Evolutionary conservation across 805 yeast genomes (phyloP), one percentile per base, ranked within the genome.

Genomic region (Tetrapisispora namnaoensis): DNA sequence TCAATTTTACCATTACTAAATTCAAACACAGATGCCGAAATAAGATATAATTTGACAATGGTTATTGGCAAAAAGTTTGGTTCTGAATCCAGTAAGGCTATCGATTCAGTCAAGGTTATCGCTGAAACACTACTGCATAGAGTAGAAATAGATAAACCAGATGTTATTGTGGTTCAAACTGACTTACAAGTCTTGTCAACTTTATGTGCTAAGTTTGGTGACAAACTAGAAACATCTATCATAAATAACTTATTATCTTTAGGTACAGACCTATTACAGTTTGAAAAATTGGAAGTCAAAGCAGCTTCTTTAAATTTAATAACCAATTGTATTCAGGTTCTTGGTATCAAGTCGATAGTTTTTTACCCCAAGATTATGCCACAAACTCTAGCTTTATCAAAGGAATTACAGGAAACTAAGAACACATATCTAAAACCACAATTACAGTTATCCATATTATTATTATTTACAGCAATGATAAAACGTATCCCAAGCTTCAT

Each of bases 331-430:
- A 77, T 87, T 48, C 78, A 81, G 46, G 76, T 80, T 22, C 66
- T 90, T 42, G 99, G 99, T 47, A 90, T 95, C 18, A 86, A 88
- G 60, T 74, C 83, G 53, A 83, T 93, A 61, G 90, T 95, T 7
- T 78, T 75, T 60, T 86, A 89, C 73, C 87, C 97, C 32, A 83
- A 82, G 65, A 82, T 90, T 60, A 78, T 93, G 52, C 87, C 89
- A 16, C 86, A 88, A 14, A 71, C 86, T 11, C 72, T 88, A 48
- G 69, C 70, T 27, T 74, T 86, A 37, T 83, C 86, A 68, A 71
- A 75, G 28, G 59, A 61, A 14, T 52, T 58, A 1, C 46, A 55
- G 16, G 46, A 51, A 1, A 51, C 56, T 6, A 46, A 57, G 2
- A 60, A 58, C 6, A 61, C 61, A 22, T 48, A 42, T 3, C 53